Evolutionary conservation across 2,329 filamentous ascomycete genomes (phyloP).

Genomic region (Aspergillus transmontanensis): DNA sequence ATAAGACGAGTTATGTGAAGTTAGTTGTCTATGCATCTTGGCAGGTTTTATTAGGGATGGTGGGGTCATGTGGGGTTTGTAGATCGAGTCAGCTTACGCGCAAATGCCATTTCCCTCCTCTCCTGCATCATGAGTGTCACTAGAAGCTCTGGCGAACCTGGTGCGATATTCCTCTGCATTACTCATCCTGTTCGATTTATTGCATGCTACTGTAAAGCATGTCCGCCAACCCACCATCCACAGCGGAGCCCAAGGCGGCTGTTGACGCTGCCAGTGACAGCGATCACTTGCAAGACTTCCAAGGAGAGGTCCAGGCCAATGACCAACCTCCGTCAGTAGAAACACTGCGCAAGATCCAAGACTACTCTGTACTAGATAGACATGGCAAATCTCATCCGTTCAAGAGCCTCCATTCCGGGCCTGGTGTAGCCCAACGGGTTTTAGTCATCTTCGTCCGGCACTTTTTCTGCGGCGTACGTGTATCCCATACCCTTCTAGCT

Average conservation of each 20-base stretch:
- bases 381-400: constrained; percentile 64
- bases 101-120: no score
- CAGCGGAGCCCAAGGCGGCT: background rate
- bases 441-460: constrained; percentile 75
- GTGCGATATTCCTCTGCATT: no score
- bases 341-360: constrained; percentile 9
- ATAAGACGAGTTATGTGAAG: no score
- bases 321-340: background rate
- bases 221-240: background rate
- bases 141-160: no score
- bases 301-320: background rate
- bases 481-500: background rate
- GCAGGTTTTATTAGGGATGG: no score
- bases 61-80: no score
- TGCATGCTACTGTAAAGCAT: background rate
- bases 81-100: no score
- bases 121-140: no score
- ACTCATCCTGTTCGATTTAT: no score
- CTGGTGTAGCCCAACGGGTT: constrained; percentile 52
- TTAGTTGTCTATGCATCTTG: no score
- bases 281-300: background rate
- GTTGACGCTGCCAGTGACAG: background rate
- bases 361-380: constrained; percentile 57
- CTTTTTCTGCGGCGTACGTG: constrained; percentile 76
- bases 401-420: constrained; percentile 57